These are phyloP conservation scores for Ophiocytium majus DNA, from an alignment of 352 stramenopile genomes.

Conservation along the genomic window DNA sequence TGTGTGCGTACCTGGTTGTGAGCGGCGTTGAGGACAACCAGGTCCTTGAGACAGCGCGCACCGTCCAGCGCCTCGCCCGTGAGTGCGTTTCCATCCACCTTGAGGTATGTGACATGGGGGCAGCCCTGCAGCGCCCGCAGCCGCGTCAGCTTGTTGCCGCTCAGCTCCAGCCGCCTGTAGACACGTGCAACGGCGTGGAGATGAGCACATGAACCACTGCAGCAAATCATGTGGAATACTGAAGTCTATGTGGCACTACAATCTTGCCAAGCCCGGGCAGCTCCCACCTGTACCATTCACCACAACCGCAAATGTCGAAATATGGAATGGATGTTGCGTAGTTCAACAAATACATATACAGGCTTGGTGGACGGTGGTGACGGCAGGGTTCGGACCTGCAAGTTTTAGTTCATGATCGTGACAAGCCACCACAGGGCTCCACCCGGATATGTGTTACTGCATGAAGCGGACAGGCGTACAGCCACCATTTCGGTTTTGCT, in stretches of 20 bases:
- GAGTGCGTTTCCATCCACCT: constrained; percentile 42
- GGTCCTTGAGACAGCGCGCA: constrained; percentile 32
- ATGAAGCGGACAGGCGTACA: too few relatives aligned
- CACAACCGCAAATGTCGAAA: not conserved
- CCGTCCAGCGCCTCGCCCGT: constrained; percentile 50
- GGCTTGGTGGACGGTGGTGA: too few relatives aligned
- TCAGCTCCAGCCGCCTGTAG: constrained; percentile 47
- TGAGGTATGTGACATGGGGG: constrained; percentile 28
- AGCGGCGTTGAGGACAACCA: constrained; percentile 50
- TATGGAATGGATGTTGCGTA: not conserved
- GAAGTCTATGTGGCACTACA: not conserved
- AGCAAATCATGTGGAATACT: not conserved
- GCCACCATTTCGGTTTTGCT: too few relatives aligned
- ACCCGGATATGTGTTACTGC: too few relatives aligned
- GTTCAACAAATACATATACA: not conserved
- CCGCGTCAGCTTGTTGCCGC: constrained; percentile 44
- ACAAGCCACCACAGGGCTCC: too few relatives aligned
- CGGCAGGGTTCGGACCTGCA: too few relatives aligned
- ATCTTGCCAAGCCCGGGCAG: constrained; percentile 6
- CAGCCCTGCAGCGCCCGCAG: constrained; percentile 50
- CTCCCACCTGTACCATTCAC: not conserved
- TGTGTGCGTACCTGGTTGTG: constrained; percentile 35
- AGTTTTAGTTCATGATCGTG: too few relatives aligned
- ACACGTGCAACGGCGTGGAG: not conserved
- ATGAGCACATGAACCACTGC: not conserved